A percentile compares a stretch with the other conserved stretches of the same genome.
Evolutionary conservation across 805 yeast genomes (phyloP).

Genomic region (Myxozyma udenii): DNA sequence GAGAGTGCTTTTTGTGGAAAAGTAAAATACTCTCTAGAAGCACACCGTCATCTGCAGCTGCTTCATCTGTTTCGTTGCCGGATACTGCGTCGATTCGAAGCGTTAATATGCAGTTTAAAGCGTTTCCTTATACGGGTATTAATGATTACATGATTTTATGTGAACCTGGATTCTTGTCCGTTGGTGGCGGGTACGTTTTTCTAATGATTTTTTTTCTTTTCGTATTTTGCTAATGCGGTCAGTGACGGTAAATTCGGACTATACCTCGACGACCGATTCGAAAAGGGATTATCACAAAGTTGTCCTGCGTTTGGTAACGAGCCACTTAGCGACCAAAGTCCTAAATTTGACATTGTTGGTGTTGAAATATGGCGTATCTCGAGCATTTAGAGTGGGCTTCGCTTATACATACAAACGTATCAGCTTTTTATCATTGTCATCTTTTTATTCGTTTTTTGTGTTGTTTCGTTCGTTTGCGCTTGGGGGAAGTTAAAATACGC

Average conservation of each 20-base stretch:
- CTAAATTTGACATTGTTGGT: constrained; percentile 68
- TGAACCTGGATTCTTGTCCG: constrained; percentile 67
- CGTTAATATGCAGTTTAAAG: constrained; percentile 54
- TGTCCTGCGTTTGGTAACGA: constrained; percentile 91
- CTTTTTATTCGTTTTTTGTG: too few species aligned
- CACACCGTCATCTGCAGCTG: constrained; percentile 68
- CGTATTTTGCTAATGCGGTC: not conserved
- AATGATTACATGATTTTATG: constrained; percentile 86
- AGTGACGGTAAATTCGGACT: constrained; percentile 82
- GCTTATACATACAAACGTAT: too few species aligned
- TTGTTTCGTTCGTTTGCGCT: too few species aligned
- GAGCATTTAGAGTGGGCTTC: too few species aligned
- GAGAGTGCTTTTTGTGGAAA: constrained; percentile 90
- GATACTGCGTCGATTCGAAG: constrained; percentile 16
- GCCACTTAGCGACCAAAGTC: constrained; percentile 57
- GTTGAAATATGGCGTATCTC: constrained; percentile 79
- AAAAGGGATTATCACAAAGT: constrained; percentile 71
- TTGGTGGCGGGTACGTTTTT: constrained; percentile 67
- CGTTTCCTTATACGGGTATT: constrained; percentile 81
- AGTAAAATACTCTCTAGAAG: constrained; percentile 49
- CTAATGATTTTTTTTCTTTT: not conserved
- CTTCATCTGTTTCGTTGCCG: constrained; percentile 71
- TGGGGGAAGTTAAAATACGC: too few species aligned
- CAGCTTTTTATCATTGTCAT: too few species aligned
- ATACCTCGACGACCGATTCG: constrained; percentile 74